Percentiles rank a stretch among this genome's conserved stretches.
phyloP scores from a whole-genome alignment of 176 grass and related monocot genomes.

The Aechmea fasciata region DNA sequence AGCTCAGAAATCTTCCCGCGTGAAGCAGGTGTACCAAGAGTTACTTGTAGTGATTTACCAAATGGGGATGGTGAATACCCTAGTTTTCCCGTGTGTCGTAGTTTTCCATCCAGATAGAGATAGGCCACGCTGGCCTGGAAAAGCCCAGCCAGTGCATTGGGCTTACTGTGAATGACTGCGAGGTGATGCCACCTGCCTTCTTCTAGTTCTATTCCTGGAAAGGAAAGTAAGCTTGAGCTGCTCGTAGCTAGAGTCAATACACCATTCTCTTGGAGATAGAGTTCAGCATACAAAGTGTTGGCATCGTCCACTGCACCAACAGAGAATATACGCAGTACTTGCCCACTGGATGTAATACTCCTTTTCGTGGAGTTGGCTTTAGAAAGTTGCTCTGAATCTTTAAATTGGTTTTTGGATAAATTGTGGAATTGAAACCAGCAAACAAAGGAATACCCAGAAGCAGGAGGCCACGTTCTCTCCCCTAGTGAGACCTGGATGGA shows the following conservation, averaged over 20 bases:
- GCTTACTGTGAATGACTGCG: slow-evolving; percentile 95
- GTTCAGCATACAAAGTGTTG: slow-evolving; percentile 67
- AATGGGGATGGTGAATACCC: slow-evolving; percentile 79
- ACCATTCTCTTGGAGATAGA: slow-evolving; percentile 89
- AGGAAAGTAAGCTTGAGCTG: slow-evolving; percentile 79
- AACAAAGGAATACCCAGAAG: slow-evolving; percentile 95
- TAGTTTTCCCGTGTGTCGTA: slow-evolving; percentile 94
- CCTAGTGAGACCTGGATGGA: slow-evolving; percentile 98
- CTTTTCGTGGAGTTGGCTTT: slow-evolving; percentile 47
- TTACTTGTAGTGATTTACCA: slow-evolving; percentile 97
- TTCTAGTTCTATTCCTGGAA: slow-evolving; percentile 78
- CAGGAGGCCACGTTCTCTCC: slow-evolving; percentile 98
- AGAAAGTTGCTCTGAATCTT: slow-evolving; percentile 62
- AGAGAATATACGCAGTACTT: slow-evolving; percentile 90
- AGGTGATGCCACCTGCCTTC: slow-evolving; percentile 98
- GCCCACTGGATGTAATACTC: slow-evolving; percentile 26
- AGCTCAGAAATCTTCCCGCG: slow-evolving; percentile 65
- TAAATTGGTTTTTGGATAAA: slow-evolving; percentile 60
- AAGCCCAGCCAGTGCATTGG: slow-evolving; percentile 95
- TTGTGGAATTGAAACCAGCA: slow-evolving; percentile 96
- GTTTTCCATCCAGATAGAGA: slow-evolving; percentile 91
- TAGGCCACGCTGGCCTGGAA: slow-evolving; percentile 94
- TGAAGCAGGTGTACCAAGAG: slow-evolving; percentile 65
- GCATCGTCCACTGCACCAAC: slow-evolving; percentile 78
- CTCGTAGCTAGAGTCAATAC: slow-evolving; percentile 87